Evolutionary conservation across 306 rosid genomes (phyloP), one percentile per base, ranked within the genome.

Genomic region (Lathyrus tuberosus): DNA sequence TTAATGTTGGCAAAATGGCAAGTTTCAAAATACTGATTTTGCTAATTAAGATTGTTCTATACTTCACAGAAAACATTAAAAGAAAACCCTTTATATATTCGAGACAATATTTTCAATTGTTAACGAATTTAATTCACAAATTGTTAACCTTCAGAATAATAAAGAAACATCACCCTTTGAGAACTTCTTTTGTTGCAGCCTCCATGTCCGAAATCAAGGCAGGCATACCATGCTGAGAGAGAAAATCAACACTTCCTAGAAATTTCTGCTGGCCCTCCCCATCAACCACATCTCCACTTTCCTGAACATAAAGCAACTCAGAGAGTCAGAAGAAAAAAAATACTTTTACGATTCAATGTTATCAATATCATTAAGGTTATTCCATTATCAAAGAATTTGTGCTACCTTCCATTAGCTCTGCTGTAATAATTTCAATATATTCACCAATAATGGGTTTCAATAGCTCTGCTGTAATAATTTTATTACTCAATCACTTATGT

Each of bases 231-330:
- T 76, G 35, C 61, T 79, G 79, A 52, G 87, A 72, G 63, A 95
- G 87, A 83, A 82, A 89, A 87, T 95, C 97, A 76, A 89, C 80
- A 76, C 81, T 87, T 49, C 84, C 88, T 28, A 95, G 87, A 86
- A 91, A 95, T 81, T 82, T 87, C 88, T 87, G 92, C 78, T 89
- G 92, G 82, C 86, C 95, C 37, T 91, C 92, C 77, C 80, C 68
- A 69, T 84, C 84, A 74, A 89, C 73, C 40, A 80, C 82, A 42
- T 95, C 90, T 62, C 77, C 86, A 65, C 85, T 86, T 72, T 84
- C 99, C 99, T 95, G 84, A 43, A 71, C 18, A 70, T 20, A 69
- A 14, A 78, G 17, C 65, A 79, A 78, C 37, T 60, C 67, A 10
- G 44, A 63, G n/a, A n/a, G n/a, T n/a, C n/a, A n/a, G n/a, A n/a